These are phyloP conservation scores for Globisporangium spiculum DNA, from an alignment of 352 stramenopile species.

Conservation along the genomic window DNA sequence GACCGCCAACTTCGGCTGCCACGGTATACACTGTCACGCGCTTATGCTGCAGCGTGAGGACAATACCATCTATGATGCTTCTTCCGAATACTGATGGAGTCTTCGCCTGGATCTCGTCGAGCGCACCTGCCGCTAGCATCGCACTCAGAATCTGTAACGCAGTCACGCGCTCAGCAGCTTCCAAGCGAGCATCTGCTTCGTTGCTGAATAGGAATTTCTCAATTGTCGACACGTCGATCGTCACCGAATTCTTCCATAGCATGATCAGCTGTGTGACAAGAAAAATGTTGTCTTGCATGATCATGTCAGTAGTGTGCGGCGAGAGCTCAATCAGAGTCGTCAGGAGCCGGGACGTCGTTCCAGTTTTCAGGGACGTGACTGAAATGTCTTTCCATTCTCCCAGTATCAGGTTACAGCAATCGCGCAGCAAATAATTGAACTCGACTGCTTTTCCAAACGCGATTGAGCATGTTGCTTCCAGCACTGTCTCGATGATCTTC, in stretches of 20 bases:
- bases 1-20: slow-evolving; percentile 62
- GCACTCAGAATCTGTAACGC: slow-evolving; percentile 65
- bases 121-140: slow-evolving; percentile 38
- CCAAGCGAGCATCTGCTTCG: slow-evolving; percentile 29
- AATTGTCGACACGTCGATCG: slow-evolving; percentile 39
- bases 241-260: slow-evolving; percentile 48
- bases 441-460: slow-evolving; percentile 26
- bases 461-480: slow-evolving; percentile 40
- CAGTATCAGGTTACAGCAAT: slow-evolving; percentile 63
- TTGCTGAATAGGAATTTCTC: slow-evolving; percentile 34
- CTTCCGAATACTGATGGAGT: slow-evolving; percentile 12
- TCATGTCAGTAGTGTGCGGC: slow-evolving; percentile 41
- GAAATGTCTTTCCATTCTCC: slow-evolving; percentile 46
- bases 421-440: slow-evolving; percentile 76
- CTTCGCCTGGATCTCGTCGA: slow-evolving; percentile 25
- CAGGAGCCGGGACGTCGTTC: slow-evolving; percentile 43
- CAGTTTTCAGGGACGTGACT: slow-evolving; percentile 14
- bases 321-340: slow-evolving; percentile 58
- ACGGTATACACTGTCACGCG: slow-evolving; percentile 48
- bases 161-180: slow-evolving; percentile 42
- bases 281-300: slow-evolving; percentile 70
- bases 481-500: slow-evolving; percentile 47
- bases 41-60: slow-evolving; percentile 48
- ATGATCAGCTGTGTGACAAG: slow-evolving; percentile 52
- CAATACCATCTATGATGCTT: slow-evolving; percentile 49